phyloP scores from a whole-genome alignment of 2,329 filamentous ascomycete species.

The Sclerotinia spermophila region DNA sequence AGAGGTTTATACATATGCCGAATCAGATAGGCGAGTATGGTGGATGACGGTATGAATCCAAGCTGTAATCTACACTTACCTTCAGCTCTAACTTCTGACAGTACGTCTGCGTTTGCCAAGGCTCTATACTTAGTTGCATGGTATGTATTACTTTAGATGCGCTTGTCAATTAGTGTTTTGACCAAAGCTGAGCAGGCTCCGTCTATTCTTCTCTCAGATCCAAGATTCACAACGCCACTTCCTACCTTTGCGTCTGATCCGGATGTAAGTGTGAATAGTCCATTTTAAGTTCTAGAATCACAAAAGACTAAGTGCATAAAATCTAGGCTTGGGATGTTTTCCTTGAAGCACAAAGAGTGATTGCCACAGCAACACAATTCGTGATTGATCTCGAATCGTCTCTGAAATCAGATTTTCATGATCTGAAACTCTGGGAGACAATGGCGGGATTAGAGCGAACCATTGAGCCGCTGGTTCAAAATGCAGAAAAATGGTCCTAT shows the following conservation, averaged over 20 bases:
- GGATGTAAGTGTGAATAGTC: slow-evolving; percentile 34
- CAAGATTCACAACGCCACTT: slow-evolving; percentile 45
- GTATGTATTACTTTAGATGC: slow-evolving; percentile 34
- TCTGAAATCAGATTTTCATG: slow-evolving; percentile 40
- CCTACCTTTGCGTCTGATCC: slow-evolving; percentile 43
- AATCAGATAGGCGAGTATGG: slow-evolving; percentile 48
- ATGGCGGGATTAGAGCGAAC: slow-evolving; percentile 31
- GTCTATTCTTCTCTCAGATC: slow-evolving; percentile 43
- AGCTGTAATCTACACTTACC: background rate
- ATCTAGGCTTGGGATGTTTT: slow-evolving; percentile 41
- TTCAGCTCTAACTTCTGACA: slow-evolving; percentile 24
- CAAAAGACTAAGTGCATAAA: background rate
- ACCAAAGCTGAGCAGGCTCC: slow-evolving; percentile 38
- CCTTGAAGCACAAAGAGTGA: slow-evolving; percentile 47
- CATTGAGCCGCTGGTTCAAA: slow-evolving; percentile 28
- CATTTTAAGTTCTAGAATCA: background rate
- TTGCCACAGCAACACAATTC: slow-evolving; percentile 47
- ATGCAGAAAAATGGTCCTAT: slow-evolving; percentile 30
- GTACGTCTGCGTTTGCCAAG: slow-evolving; percentile 50
- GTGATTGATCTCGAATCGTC: slow-evolving; percentile 47
- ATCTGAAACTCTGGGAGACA: slow-evolving; percentile 40
- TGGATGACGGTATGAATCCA: slow-evolving; percentile 48
- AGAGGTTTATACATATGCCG: slow-evolving; percentile 42
- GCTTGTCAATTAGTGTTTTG: background rate
- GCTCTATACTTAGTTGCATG: slow-evolving; percentile 49